Base-by-base conservation (phyloP, 768 basidiomycete genomes). In the Cystofilobasidium macerans region DNA sequence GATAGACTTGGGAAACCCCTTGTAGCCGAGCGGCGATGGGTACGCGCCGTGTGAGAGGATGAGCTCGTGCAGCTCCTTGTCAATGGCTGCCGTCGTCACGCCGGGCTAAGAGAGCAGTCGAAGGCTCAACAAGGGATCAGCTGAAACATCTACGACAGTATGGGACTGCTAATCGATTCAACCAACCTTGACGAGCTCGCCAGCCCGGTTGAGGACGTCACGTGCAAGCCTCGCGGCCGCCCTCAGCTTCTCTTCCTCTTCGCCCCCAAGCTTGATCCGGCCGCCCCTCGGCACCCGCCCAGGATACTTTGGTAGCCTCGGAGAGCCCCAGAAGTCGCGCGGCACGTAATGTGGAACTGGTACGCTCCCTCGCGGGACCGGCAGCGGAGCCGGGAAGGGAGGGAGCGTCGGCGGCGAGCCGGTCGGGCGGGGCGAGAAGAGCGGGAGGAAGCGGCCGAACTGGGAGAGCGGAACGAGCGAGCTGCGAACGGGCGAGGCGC, bases 1-100 rank as follows among this genome's bases (percentile, higher is more conserved):
- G 71, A 86, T 86, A 24, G 87, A 85, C 66, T 82, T 83, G 12
- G 88, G 87, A 73, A 84, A 90, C 11, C 83, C 86, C 12, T 79
- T 77, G 74, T 93, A 94, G 0, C 79, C 80, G 57, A 94, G 77
- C 0, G 92, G 88, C 12, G 90, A 92, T 0, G 92, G 92, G 75
- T 94, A 95, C 9, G 89, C 92, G 28, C 80, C 80, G 70, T 81
- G 79, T 0, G 79, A 75, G 43, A 88, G 69, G 65, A 92, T 86
- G 67, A 82, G 84, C 8, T 85, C 79, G 65, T 93, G 90, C 43
- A 93, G 78, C 0, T 80, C 79, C 16, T 78, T 76, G 73, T 95
- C 90, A 58, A 95, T 85, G 16, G 76, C 76, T 63, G 86, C 81
- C 12, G 92, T 94, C 4, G 89, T 91, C 28, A 72, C 64, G 16